Evolutionary conservation across 805 yeast genomes (phyloP).

Genomic region (Candida peoriensis): DNA sequence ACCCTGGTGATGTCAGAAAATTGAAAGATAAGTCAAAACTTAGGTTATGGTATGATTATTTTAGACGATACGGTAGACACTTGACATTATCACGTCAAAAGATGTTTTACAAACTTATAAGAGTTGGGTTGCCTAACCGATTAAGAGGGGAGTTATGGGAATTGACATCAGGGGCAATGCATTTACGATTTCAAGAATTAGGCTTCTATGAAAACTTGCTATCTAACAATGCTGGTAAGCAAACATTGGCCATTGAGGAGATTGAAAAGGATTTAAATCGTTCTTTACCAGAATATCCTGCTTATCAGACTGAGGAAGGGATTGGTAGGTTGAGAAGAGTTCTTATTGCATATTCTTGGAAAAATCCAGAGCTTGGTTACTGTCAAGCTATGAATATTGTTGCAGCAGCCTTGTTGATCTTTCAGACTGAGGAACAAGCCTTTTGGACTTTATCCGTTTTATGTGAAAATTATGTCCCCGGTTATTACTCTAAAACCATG

Average conservation of each 20-base stretch:
- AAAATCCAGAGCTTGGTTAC: slow-evolving; percentile 93
- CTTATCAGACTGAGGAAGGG: slow-evolving; percentile 84
- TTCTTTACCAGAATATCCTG: slow-evolving; percentile 93
- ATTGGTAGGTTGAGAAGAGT: slow-evolving; percentile 81
- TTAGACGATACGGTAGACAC: slow-evolving; percentile 79
- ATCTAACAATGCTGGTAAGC: slow-evolving; percentile 54
- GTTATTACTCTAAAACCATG: slow-evolving; percentile 96
- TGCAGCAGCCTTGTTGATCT: slow-evolving; percentile 70
- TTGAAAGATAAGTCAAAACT: slow-evolving; percentile 78
- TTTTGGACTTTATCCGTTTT: slow-evolving; percentile 83
- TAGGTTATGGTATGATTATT: slow-evolving; percentile 91
- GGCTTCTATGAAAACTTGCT: slow-evolving; percentile 57
- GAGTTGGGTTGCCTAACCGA: slow-evolving; percentile 93
- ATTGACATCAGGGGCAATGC: slow-evolving; percentile 80
- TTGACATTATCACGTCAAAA: slow-evolving; percentile 69
- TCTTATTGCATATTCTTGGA: slow-evolving; percentile 92
- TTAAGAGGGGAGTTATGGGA: slow-evolving; percentile 98
- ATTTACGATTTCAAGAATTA: slow-evolving; percentile 56
- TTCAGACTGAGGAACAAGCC: slow-evolving; percentile 95
- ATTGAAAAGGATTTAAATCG: slow-evolving; percentile 94
- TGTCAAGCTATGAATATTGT: slow-evolving; percentile 99
- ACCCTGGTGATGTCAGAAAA: slow-evolving; percentile 83
- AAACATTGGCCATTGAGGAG: slow-evolving; percentile 87
- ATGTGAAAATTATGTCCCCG: slow-evolving; percentile 86
- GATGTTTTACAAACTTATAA: slow-evolving; percentile 72